Evolutionary conservation across 139 green algal species (phyloP), one percentile per base, ranked within the genome.

Genomic region (Coelastrella sp.): DNA sequence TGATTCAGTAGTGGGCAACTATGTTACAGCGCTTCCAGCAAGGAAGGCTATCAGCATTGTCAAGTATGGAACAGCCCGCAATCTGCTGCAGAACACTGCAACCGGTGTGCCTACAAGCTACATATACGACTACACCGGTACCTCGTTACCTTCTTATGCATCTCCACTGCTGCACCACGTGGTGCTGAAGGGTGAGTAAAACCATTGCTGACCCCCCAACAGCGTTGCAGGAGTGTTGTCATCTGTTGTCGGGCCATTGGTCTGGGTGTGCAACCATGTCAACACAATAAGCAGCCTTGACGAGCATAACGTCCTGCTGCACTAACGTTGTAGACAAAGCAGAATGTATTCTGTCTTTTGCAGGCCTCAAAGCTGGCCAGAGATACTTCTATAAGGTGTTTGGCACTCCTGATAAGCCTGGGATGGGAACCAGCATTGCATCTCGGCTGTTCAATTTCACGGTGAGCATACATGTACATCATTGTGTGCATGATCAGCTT

Each of bases 91-190:
- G 5, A 25, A 37, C 6, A 17, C 23, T 8, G 77, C 77, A 40
- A 43, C n/a, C 15, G 60, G 77, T 25, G 11, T 48, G 2, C 38
- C 77, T 7, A 84, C 77, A 3, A 74, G 53, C 38, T 84, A 84
- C 27, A n/a, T 34, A 2, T 45, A 74, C 19, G 60, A 74, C 27
- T 84, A 84, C 27, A 41, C 6, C 2, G 25, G 30, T 13, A 19
- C 40, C 0, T 27, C 32, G 4, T 35, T 51, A 23, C n/a, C n/a
- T 4, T 74, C 57, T 5, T 84, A 84, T 57, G 77, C 77, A 4
- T 84, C 77, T 5, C 77, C 77, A 2, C 25, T 73, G 8, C 77
- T 84, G 40, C 77, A 84, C 38, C 77, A 84, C 62, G 77, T 84
- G 38, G 38, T 84, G 60, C 60, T 84, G 37, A 62, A 0, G 5